Percentiles rank a stretch among this genome's conserved stretches.
Conservation (phyloP, 2,329 filamentous ascomycete genomes). For the Hypoxylon sp. region DNA sequence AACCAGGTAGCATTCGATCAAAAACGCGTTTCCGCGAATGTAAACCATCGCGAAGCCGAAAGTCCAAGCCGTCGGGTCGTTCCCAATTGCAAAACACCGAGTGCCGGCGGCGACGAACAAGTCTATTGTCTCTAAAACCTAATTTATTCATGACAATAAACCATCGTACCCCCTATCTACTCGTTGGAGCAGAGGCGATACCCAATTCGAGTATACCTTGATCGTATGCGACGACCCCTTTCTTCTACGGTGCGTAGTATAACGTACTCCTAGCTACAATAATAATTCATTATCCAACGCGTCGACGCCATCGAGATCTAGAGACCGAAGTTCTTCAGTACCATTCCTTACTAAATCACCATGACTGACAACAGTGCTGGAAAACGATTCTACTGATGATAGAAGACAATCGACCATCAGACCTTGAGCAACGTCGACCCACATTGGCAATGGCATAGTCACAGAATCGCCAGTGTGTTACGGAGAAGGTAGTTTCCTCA, state of each 20-base stretch:
- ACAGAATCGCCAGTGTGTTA: not conserved
- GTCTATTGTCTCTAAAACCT: not conserved
- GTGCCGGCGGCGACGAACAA: not conserved
- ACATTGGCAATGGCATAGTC: not conserved
- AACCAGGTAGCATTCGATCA: not conserved
- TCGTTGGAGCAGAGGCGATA: no score
- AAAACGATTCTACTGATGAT: not conserved
- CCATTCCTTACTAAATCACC: not conserved
- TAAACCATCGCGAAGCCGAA: not conserved
- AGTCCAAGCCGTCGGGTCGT: not conserved
- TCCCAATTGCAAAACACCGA: not conserved
- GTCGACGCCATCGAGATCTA: not conserved
- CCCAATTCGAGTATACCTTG: constrained; percentile 5
- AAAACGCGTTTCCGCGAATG: not conserved
- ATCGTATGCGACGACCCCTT: not conserved
- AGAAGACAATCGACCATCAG: not conserved
- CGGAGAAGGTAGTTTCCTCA: not conserved
- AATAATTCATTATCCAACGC: not conserved
- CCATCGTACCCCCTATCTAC: not conserved
- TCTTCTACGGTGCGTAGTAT: not conserved
- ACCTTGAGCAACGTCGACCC: not conserved
- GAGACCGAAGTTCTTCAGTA: not conserved
- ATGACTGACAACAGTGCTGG: not conserved
- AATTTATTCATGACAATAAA: not conserved
- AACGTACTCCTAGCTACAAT: not conserved